Conservation (phyloP, 2,329 filamentous ascomycete genomes). For the Pseudogymnoascus sp. region DNA sequence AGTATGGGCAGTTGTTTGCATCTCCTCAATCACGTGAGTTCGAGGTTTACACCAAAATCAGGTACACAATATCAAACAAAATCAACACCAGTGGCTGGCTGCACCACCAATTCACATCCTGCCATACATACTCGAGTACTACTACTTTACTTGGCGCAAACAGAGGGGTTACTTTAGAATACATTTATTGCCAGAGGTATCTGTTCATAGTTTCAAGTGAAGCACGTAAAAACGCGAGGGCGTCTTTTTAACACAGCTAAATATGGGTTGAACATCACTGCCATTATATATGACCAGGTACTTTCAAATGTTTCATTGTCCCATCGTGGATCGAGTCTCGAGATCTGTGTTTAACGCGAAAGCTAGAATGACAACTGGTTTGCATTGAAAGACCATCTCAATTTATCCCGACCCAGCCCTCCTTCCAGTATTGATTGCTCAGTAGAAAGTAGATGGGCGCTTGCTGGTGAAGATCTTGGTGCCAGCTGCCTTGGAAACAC, state of each 20-base stretch:
- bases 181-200: background rate
- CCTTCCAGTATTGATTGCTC: constrained; percentile 42
- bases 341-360: constrained; percentile 12
- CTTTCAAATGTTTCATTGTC: constrained; percentile 9
- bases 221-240: background rate
- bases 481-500: constrained; percentile 71
- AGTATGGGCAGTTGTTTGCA: background rate
- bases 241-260: background rate
- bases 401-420: constrained; percentile 19
- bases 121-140: background rate
- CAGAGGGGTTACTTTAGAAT: background rate
- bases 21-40: background rate
- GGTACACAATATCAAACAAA: background rate
- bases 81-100: background rate
- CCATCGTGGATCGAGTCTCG: constrained; percentile 9
- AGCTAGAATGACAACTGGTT: constrained; percentile 29
- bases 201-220: background rate
- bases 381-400: constrained; percentile 28
- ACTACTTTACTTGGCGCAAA: background rate
- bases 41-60: background rate
- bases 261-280: background rate
- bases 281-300: background rate
- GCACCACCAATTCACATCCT: background rate
- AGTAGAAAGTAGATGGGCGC: constrained; percentile 97
- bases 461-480: constrained; percentile 90